These are phyloP conservation scores for Aureobasidium sp. DNA, from an alignment of 2,329 filamentous ascomycete genomes.

Conservation along the genomic window DNA sequence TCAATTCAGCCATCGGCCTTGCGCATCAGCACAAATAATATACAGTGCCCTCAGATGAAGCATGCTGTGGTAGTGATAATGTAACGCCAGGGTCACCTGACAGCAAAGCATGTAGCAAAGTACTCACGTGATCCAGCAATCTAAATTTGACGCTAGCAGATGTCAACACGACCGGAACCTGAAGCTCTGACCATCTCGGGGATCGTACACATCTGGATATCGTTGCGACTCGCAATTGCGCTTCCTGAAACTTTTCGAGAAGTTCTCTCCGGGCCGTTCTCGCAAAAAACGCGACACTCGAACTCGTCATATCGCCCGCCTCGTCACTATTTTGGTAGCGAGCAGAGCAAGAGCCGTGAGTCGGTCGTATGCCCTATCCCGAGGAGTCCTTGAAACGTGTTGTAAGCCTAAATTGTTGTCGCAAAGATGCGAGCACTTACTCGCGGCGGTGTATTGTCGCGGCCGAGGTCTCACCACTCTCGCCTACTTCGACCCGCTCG, in stretches of 20 bases:
- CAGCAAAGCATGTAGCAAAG: not conserved
- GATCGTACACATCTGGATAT: not conserved
- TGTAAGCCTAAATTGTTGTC: not conserved
- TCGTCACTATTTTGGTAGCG: not conserved
- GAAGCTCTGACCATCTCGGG: not conserved
- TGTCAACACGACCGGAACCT: not conserved
- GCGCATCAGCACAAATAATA: not conserved
- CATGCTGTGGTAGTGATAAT: no score
- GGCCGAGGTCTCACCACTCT: not conserved
- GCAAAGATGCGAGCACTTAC: constrained; percentile 7
- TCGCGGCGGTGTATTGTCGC: not conserved
- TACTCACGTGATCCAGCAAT: not conserved
- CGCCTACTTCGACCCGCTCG: constrained; percentile 6
- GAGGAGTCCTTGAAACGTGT: not conserved
- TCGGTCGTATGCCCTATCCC: not conserved
- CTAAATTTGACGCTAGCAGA: not conserved
- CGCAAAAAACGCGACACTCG: not conserved
- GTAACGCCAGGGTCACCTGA: not conserved
- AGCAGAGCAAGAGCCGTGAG: not conserved
- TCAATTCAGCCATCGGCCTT: no score
- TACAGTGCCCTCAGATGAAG: not conserved
- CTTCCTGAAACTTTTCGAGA: constrained; percentile 8
- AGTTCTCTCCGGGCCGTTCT: not conserved
- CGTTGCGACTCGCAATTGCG: not conserved
- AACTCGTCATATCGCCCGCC: not conserved